phyloP scores from a whole-genome alignment of 495 filamentous ascomycete species.

The Daldinia grandis region DNA sequence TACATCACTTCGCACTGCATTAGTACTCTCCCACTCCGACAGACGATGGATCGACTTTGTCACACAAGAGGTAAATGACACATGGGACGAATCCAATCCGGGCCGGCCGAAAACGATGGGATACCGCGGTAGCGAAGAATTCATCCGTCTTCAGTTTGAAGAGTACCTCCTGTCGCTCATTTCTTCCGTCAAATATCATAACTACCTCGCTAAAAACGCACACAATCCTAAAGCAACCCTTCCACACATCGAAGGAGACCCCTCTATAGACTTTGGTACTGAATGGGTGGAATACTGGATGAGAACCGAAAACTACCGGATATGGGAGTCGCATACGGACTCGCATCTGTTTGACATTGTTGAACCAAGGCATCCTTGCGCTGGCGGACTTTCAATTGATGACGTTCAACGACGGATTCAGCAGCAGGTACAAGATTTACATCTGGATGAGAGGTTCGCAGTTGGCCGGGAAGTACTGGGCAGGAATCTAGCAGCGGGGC shows the following conservation, averaged over 20 bases:
- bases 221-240: constrained; percentile 67
- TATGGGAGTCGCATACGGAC: constrained; percentile 78
- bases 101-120: constrained; percentile 89
- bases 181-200: constrained; percentile 87
- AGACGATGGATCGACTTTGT: constrained; percentile 97
- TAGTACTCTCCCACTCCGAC: constrained; percentile 85
- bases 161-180: constrained; percentile 93
- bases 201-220: constrained; percentile 71
- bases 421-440: constrained; percentile 87
- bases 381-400: constrained; percentile 93
- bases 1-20: constrained; percentile 74
- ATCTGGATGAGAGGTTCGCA: constrained; percentile 84
- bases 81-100: constrained; percentile 94
- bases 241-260: constrained; percentile 81
- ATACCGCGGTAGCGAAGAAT: constrained; percentile 96
- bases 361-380: constrained; percentile 90
- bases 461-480: constrained; percentile 79
- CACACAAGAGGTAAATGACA: constrained; percentile 90
- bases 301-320: constrained; percentile 84
- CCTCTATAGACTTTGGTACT: constrained; percentile 77
- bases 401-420: constrained; percentile 91
- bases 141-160: constrained; percentile 96
- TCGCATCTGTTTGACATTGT: constrained; percentile 92
- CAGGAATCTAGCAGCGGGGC: constrained; percentile 80
- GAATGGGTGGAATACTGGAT: constrained; percentile 85